Evolutionary conservation across 2,329 filamentous ascomycete species (phyloP), one percentile per base, ranked within the genome.

Genomic region (Penicillium brasilianum): DNA sequence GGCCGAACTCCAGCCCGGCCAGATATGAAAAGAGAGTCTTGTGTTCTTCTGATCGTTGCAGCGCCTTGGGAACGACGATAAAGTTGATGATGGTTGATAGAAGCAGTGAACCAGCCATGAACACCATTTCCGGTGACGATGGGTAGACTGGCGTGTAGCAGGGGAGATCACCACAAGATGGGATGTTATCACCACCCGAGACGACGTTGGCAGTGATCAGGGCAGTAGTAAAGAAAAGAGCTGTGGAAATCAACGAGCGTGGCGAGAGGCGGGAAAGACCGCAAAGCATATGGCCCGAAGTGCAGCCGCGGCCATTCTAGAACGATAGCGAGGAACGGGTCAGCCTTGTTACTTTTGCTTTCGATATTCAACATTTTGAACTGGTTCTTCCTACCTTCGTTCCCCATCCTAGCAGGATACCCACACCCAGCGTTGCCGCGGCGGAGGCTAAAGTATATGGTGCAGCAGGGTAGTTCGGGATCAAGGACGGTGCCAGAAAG

Each of bases 251-350:
- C 5, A 82, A 62, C 14, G 83, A 85, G 51, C 82, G 79, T n/a
- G 77, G 74, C 14, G 80, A 84, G 28, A 83, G 74, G 43, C 82
- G 78, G 5, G 81, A 78, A 4, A 85, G 67, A 1, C 83, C 83
- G 62, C 83, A 84, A 34, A 85, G 79, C 80, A 85, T 84, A 66
- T 85, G 83, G 55, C 83, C 83, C 1, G 83, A 84, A 10, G 83
- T 85, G 66, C 83, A 85, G 18, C 83, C 83, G 57, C 78, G 77
- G 52, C 76, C 78, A 65, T 77, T 78, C 80, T 82, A 58, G 13
- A 55, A n/a, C 25, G 4, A 10, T 20, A 43, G 6, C 9, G 36
- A 55, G 8, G n/a, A n/a, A 25, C 16, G 16, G 7, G 11, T 59
- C 36, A 59, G 56, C 34, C 43, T 49, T 28, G 3, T 28, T 28